phyloP scores from a whole-genome alignment of 257 asterid species.

The Penstemon eatonii region DNA sequence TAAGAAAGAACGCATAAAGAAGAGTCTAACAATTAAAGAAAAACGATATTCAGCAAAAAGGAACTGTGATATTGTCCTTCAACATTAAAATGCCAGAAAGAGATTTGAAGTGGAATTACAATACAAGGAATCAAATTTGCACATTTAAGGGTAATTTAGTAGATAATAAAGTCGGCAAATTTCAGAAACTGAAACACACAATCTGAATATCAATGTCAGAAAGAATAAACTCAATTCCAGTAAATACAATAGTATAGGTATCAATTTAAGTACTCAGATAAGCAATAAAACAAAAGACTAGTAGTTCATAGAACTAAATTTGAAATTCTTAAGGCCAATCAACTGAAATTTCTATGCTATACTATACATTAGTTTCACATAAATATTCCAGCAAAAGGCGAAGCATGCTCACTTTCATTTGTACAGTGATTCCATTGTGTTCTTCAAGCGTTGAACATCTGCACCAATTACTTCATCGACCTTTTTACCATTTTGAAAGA shows the following conservation, averaged over 20 bases:
- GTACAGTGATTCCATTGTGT: constrained; percentile 76
- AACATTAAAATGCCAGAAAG: too few relatives aligned
- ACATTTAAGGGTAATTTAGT: too few relatives aligned
- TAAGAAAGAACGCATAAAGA: too few relatives aligned
- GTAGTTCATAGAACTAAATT: neutral
- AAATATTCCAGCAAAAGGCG: constrained; percentile 4
- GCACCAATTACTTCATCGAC: constrained; percentile 79
- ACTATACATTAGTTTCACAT: neutral
- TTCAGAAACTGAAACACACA: neutral
- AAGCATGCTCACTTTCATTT: constrained; percentile 39
- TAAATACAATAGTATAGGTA: constrained; percentile 2
- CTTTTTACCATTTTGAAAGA: constrained; percentile 82
- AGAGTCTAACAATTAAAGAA: too few relatives aligned
- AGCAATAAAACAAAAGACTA: neutral
- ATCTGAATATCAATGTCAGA: constrained; percentile 10
- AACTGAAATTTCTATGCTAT: neutral
- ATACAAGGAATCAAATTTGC: too few relatives aligned
- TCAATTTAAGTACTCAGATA: neutral
- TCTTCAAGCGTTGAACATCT: constrained; percentile 68
- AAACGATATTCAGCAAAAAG: too few relatives aligned
- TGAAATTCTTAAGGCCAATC: constrained; percentile 8
- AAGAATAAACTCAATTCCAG: too few relatives aligned
- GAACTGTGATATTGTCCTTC: too few relatives aligned
- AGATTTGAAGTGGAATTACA: too few relatives aligned
- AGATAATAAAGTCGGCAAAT: neutral